Evolutionary conservation across 2,329 filamentous ascomycete species (phyloP), one percentile per base, ranked within the genome.

Genomic region (Scedosporium minutisporum): DNA sequence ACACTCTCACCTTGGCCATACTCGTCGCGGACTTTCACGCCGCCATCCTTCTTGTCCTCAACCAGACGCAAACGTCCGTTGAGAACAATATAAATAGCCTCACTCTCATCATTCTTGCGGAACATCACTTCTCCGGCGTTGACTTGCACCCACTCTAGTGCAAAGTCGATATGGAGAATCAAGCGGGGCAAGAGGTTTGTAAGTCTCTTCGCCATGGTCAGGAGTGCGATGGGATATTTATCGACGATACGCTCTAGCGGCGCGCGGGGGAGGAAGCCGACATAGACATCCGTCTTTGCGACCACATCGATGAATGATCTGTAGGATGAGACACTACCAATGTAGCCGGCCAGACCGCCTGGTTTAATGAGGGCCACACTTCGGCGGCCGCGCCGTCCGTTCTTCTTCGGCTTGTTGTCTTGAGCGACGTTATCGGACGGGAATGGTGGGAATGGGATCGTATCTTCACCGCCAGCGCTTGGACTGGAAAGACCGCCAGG

Each of bases 1-100:
- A 99, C 92, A 72, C 95, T 99, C 72, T 99, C 96, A 7, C 96
- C 96, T 75, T 99, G 95, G 3, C 95, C 95, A 70, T 89, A 97
- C 73, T 99, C 96, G 12, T 91, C 93, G 60, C 91, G 84, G 12
- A 96, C 92, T 57, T 87, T 89, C 77, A 96, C 88, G 2, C 88
- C 89, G 0, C 91, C 91, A 66, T 90, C 88, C 57, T 89, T 86
- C 14, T 86, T 86, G 68, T 97, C 93, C 64, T 92, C 83, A 0
- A 99, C 89, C 0, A 93, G 84, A 62, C 96, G 84, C 18, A 99
- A 76, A 16, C 95, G 89, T 9, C 95, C 95, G 68, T 99, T 99
- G 16, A 99, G 82, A 1, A 99, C 95, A 65, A 99, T 93, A 69
- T 97, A 99, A 48, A 99, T 99, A 1, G 96, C 93, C 73, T 99